phyloP scores from a whole-genome alignment of 306 rosid genomes.

The Citrullus mucosospermus region DNA sequence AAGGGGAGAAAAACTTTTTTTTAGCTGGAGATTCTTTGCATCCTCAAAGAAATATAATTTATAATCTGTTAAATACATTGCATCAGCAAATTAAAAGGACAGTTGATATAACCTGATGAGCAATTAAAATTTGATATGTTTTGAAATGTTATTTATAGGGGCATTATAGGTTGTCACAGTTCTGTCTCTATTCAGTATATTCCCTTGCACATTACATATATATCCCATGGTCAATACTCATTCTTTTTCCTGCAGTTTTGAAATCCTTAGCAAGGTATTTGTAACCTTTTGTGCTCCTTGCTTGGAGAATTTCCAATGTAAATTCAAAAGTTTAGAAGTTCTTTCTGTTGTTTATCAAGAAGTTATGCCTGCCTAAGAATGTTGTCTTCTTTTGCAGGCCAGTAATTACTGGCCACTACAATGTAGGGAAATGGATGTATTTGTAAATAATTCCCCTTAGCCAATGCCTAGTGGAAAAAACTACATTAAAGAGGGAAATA shows the following conservation, averaged over 20 bases:
- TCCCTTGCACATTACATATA: background rate
- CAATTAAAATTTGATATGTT: background rate
- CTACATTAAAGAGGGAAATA: too few relatives aligned
- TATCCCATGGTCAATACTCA: slow-evolving; percentile 7
- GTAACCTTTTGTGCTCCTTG: background rate
- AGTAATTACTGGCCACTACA: too few relatives aligned
- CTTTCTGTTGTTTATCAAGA: background rate
- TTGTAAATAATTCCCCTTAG: background rate
- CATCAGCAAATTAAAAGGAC: slow-evolving; percentile 34
- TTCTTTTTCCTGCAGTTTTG: background rate
- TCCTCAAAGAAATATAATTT: slow-evolving; percentile 55
- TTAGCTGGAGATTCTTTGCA: slow-evolving; percentile 71
- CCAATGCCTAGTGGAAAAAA: too few relatives aligned
- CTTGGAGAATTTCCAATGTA: background rate
- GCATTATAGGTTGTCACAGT: too few relatives aligned
- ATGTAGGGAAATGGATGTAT: background rate
- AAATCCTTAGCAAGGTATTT: background rate
- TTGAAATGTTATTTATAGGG: background rate
- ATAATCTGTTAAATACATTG: slow-evolving; percentile 23
- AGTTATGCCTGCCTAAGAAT: background rate
- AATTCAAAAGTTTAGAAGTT: background rate
- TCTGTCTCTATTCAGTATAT: background rate
- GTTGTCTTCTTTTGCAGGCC: too few relatives aligned
- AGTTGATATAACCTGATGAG: slow-evolving; percentile 1
- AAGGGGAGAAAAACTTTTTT: slow-evolving; percentile 42